These are phyloP conservation scores for Colletotrichum agaves DNA, from an alignment of 2,329 filamentous ascomycete species.

Conservation along the genomic window DNA sequence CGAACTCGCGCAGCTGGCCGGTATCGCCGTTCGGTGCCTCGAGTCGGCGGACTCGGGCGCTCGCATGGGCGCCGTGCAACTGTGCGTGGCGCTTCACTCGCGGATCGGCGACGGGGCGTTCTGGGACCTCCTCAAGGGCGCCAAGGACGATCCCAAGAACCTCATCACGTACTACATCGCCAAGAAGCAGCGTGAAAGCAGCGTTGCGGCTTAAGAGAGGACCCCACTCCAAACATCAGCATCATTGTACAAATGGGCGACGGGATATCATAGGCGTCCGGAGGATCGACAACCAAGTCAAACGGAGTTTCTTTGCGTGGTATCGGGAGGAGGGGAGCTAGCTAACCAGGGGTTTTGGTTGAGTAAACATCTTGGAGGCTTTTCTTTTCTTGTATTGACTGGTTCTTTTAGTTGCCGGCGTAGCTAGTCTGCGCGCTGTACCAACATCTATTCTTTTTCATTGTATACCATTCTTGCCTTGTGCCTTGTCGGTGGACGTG, in stretches of 20 bases:
- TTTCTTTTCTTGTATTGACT: conserved; percentile 26
- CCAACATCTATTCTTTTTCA: conserved; percentile 15
- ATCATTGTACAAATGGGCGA: neutral
- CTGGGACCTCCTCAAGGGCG: conserved; percentile 72
- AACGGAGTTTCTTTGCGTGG: conserved; percentile 24
- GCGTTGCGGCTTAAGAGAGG: conserved; percentile 7
- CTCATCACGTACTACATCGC: conserved; percentile 86
- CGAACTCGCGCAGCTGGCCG: conserved; percentile 63
- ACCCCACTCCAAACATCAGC: neutral
- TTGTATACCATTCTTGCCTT: no score
- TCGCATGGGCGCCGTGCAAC: conserved; percentile 79
- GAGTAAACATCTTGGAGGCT: conserved; percentile 26
- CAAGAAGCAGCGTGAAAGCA: conserved; percentile 69
- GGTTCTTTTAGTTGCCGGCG: conserved; percentile 22
- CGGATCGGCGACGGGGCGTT: conserved; percentile 70
- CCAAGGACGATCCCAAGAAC: conserved; percentile 79
- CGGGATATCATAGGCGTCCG: conserved; percentile 10
- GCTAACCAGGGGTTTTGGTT: conserved; percentile 21
- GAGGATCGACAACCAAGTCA: conserved; percentile 7
- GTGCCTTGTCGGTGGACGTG: neutral
- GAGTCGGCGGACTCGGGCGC: conserved; percentile 71
- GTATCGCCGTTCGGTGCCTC: conserved; percentile 65
- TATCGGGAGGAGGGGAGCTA: conserved; percentile 8
- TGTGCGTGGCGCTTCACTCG: conserved; percentile 78
- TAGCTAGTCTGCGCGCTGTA: conserved; percentile 32